Conservation (phyloP, 768 basidiomycete species). For the Kwoniella botswanensis region DNA sequence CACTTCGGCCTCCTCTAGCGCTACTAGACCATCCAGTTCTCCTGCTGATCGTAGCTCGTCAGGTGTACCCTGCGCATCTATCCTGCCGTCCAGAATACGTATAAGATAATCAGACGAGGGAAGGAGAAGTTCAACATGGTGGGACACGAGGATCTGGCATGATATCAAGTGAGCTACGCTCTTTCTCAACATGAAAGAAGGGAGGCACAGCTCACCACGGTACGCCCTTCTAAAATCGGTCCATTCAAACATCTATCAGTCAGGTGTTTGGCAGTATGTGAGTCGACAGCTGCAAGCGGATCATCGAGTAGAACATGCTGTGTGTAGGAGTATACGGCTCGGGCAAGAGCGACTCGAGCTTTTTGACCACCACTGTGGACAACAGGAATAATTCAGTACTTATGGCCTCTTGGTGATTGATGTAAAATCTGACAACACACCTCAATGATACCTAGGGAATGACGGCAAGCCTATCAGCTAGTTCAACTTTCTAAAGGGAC, state of each 20-base stretch:
- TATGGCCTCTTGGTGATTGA: too few species aligned
- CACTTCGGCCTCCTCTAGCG: slow-evolving; percentile 60
- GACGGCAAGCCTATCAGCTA: neutral
- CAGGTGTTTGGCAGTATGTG: slow-evolving; percentile 56
- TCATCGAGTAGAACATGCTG: slow-evolving; percentile 55
- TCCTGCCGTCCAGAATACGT: slow-evolving; percentile 79
- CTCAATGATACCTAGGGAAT: slow-evolving; percentile 29
- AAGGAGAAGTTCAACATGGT: slow-evolving; percentile 81
- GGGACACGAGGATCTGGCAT: slow-evolving; percentile 66
- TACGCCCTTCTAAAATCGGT: slow-evolving; percentile 44
- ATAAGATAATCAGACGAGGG: slow-evolving; percentile 75
- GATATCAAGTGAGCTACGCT: neutral
- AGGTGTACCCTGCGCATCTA: slow-evolving; percentile 74
- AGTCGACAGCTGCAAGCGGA: slow-evolving; percentile 56
- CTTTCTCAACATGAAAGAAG: neutral
- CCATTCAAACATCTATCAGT: slow-evolving; percentile 56
- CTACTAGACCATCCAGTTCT: slow-evolving; percentile 67
- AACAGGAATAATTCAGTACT: slow-evolving; percentile 19
- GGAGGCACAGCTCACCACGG: slow-evolving; percentile 36
- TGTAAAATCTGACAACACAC: slow-evolving; percentile 13
- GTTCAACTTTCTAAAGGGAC: neutral
- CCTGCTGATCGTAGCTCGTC: slow-evolving; percentile 69
- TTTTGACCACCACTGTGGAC: slow-evolving; percentile 53
- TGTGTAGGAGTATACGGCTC: slow-evolving; percentile 56
- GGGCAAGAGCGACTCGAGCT: slow-evolving; percentile 56